These are phyloP conservation scores for Malus hybrid DNA, from an alignment of 331 rosid genomes.

Conservation along the genomic window DNA sequence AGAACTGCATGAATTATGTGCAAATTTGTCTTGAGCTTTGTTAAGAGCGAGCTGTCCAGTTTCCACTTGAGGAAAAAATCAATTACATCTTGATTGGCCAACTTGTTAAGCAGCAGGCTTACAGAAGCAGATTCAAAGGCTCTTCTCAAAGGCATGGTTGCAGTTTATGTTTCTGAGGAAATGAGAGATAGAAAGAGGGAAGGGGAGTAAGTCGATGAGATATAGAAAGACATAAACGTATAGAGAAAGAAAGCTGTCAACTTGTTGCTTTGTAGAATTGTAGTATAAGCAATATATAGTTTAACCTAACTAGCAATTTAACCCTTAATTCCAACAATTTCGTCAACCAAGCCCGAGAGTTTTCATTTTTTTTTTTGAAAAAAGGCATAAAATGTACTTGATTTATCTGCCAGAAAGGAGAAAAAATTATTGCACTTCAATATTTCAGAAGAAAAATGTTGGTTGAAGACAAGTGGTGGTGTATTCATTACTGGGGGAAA, in stretches of 20 bases:
- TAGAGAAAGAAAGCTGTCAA: neutral
- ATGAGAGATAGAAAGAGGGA: neutral
- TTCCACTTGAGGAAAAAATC: slow-evolving; percentile 12
- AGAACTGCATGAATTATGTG: neutral
- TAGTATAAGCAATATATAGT: neutral
- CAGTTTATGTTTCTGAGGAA: neutral
- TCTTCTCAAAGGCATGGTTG: neutral
- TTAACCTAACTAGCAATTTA: neutral
- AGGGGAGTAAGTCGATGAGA: neutral
- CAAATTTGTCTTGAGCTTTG: neutral
- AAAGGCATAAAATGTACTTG: no score
- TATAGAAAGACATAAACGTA: neutral
- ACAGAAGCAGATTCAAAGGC: slow-evolving; percentile 11
- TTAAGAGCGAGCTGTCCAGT: neutral
- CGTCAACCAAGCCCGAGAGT: neutral
- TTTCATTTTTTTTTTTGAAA: no score
- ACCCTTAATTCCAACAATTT: neutral
- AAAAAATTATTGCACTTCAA: no score
- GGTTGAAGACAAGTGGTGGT: no score
- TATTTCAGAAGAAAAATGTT: no score
- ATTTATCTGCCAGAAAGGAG: no score
- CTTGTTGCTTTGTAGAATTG: neutral
- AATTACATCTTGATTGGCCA: slow-evolving; percentile 4
- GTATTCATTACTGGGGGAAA: no score
- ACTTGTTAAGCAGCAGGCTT: slow-evolving; percentile 11